phyloP scores from a whole-genome alignment of 768 basidiomycete species.

The Calocybe cyanea region DNA sequence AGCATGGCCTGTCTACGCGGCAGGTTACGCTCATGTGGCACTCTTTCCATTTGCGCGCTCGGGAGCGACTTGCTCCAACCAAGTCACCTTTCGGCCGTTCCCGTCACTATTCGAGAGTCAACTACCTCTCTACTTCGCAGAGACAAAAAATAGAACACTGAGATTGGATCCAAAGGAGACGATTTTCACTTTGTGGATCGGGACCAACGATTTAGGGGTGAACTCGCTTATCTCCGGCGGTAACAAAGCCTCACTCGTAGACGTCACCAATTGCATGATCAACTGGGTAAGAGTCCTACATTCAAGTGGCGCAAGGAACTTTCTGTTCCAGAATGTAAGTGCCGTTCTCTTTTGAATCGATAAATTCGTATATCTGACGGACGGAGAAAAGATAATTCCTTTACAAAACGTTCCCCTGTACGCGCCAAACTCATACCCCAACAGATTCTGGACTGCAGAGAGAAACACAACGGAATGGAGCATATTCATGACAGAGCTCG shows the following conservation, averaged over 20 bases:
- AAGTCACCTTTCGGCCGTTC: slow-evolving; percentile 53
- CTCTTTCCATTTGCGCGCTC: slow-evolving; percentile 57
- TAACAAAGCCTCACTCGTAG: slow-evolving; percentile 50
- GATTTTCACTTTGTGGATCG: slow-evolving; percentile 65
- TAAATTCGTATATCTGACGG: neutral
- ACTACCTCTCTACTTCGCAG: slow-evolving; percentile 48
- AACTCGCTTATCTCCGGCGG: slow-evolving; percentile 51
- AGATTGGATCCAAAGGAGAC: slow-evolving; percentile 40
- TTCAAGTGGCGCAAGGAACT: slow-evolving; percentile 57
- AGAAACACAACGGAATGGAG: slow-evolving; percentile 59
- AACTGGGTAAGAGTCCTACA: slow-evolving; percentile 59
- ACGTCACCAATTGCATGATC: slow-evolving; percentile 54
- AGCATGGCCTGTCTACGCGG: slow-evolving; percentile 60
- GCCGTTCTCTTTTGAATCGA: slow-evolving; percentile 14
- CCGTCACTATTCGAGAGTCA: slow-evolving; percentile 57
- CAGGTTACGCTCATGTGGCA: slow-evolving; percentile 47
- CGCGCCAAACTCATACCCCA: slow-evolving; percentile 42
- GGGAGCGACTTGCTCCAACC: slow-evolving; percentile 66
- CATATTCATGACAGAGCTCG: slow-evolving; percentile 50
- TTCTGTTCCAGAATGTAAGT: slow-evolving; percentile 63
- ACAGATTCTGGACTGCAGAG: slow-evolving; percentile 43
- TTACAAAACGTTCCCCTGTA: slow-evolving; percentile 48
- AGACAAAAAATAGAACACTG: slow-evolving; percentile 38
- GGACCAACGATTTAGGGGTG: slow-evolving; percentile 61
- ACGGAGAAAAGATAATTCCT: slow-evolving; percentile 48